Conservation (phyloP, 2,329 filamentous ascomycete species). For the Diaporthe sp. region DNA sequence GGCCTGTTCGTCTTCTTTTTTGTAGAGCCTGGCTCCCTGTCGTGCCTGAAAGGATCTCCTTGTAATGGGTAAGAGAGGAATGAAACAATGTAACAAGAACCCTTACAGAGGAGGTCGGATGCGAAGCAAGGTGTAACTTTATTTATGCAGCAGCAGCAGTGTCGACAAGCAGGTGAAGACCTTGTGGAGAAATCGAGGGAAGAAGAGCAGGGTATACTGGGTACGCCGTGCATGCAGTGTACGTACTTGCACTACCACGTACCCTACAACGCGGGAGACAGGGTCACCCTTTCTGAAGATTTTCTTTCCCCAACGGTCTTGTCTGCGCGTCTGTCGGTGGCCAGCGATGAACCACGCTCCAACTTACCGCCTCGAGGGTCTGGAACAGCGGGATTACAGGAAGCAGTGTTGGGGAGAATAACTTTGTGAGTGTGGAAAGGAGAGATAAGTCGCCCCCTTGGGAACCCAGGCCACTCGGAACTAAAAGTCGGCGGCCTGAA, state of each 20-base stretch:
- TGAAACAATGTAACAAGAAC: constrained; percentile 23
- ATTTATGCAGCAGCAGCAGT: constrained; percentile 14
- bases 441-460: constrained; percentile 10
- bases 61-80: constrained; percentile 6
- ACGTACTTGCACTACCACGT: neutral
- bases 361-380: constrained; percentile 1
- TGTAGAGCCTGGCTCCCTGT: neutral
- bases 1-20: constrained; percentile 29
- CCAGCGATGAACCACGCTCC: neutral
- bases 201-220: neutral
- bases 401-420: neutral
- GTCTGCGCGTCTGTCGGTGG: neutral
- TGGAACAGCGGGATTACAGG: neutral
- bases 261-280: neutral
- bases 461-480: neutral
- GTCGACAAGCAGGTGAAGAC: neutral
- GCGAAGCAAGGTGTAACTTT: constrained; percentile 22
- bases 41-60: constrained; percentile 3
- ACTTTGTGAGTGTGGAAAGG: neutral
- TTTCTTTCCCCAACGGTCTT: neutral
- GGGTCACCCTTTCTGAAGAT: constrained; percentile 4
- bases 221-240: neutral
- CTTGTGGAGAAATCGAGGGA: neutral
- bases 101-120: constrained; percentile 12
- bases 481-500: neutral